Evolutionary conservation across 768 basidiomycete genomes (phyloP), one percentile per base, ranked within the genome.

Genomic region (Tulasnella sp.): DNA sequence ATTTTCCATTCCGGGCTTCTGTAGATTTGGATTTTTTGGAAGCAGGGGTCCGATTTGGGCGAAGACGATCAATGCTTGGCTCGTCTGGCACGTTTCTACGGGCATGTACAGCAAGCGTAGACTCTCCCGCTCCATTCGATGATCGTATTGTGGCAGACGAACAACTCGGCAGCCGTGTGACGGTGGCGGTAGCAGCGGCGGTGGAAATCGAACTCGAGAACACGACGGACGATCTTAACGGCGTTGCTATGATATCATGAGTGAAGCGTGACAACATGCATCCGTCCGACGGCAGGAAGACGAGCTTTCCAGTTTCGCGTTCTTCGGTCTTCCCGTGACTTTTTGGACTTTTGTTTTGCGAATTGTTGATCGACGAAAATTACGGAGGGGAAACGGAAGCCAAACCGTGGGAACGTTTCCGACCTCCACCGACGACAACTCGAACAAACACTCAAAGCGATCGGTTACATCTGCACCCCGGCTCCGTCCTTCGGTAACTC

Each of bases 191-290:
- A n/a, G n/a, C n/a, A n/a, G n/a, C n/a, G n/a, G n/a, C n/a, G n/a
- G 52, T 7, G 24, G 21, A 12, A 10, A n/a, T 7, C 52, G 52
- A n/a, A 52, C 21, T 52, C 8, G 52, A 52, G 52, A n/a, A 52
- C 21, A 52, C 52, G 9, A 52, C 24, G n/a, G 24, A 52, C 52
- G 62, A 31, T 36, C 14, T 68, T 68, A 27, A 36, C 24, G 62
- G 34, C 62, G 62, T 27, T 36, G 62, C n/a, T 68, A 68, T 36
- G 62, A 68, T 12, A 68, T 68, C 62, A 68, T 68, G 34, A 68
- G 62, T 36, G 10, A 68, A 68, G 62, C 62, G 62, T 68, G 62
- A 68, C 27, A 68, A 68, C 62, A 68, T 68, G 62, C 62, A 68
- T 68, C 18, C 62, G 31, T 68, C 62, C 62, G 6, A 36, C 0